Evolutionary conservation across 2,329 filamentous ascomycete species (phyloP).

Genomic region (Pseudopyrenochaeta lycopersici): DNA sequence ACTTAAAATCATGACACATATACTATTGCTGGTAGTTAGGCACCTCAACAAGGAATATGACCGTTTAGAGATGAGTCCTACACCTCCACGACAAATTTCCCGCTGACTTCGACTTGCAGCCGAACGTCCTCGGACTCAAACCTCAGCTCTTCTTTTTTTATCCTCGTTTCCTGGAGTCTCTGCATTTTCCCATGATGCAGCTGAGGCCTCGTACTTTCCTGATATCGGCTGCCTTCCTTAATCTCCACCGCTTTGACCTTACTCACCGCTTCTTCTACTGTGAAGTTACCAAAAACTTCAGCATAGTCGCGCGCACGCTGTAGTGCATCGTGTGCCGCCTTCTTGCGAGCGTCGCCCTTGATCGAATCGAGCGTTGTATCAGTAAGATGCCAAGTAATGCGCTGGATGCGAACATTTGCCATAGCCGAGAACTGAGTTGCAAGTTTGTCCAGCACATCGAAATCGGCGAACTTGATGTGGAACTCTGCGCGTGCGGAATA

Average conservation of each 20-base stretch:
- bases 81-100: slow-evolving; percentile 13
- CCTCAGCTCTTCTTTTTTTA: slow-evolving; percentile 4
- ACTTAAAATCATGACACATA: too few relatives aligned
- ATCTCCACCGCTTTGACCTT: slow-evolving; percentile 12
- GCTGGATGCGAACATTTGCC: slow-evolving; percentile 13
- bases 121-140: slow-evolving; percentile 20
- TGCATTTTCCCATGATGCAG: slow-evolving; percentile 15
- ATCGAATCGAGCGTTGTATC: slow-evolving; percentile 8
- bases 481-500: slow-evolving; percentile 14
- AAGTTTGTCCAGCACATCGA: slow-evolving; percentile 11
- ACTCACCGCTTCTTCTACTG: slow-evolving; percentile 1
- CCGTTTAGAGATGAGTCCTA: neutral
- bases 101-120: slow-evolving; percentile 11
- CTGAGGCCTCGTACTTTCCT: slow-evolving; percentile 13
- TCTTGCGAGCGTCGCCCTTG: slow-evolving; percentile 6
- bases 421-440: slow-evolving; percentile 18
- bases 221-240: slow-evolving; percentile 10
- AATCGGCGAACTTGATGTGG: slow-evolving; percentile 21
- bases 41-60: too few relatives aligned
- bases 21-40: too few relatives aligned
- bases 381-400: slow-evolving; percentile 13
- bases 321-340: slow-evolving; percentile 12
- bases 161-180: neutral
- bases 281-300: slow-evolving; percentile 13
- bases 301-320: slow-evolving; percentile 16